Percentiles rank a stretch among this genome's conserved stretches.
Evolutionary conservation across 306 rosid species (phyloP).

Genomic region (Phaseolus lunatus): DNA sequence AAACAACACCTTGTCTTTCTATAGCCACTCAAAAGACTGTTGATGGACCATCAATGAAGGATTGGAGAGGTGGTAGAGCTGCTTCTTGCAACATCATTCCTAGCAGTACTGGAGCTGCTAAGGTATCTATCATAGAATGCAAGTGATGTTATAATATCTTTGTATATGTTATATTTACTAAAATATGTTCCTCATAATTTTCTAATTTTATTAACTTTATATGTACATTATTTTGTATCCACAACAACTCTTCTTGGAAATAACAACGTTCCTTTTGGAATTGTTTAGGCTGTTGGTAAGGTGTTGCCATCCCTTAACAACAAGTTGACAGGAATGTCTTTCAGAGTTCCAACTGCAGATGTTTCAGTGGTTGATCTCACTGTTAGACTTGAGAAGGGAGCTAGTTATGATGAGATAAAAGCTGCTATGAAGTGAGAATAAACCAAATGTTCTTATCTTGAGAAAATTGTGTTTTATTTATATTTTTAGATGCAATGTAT

Average conservation of each 20-base stretch:
- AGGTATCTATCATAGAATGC: constrained; percentile 53
- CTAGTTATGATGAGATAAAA: constrained; percentile 76
- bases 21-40: constrained; percentile 94
- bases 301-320: constrained; percentile 85
- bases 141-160: neutral
- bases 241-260: neutral
- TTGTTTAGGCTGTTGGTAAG: constrained; percentile 89
- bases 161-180: neutral
- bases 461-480: too few species aligned
- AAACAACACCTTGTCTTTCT: neutral
- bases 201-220: neutral
- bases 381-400: constrained; percentile 78
- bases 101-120: constrained; percentile 95
- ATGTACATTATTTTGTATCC: neutral
- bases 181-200: neutral
- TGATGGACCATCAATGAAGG: constrained; percentile 93
- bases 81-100: constrained; percentile 96
- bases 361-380: constrained; percentile 97
- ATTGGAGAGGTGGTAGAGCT: constrained; percentile 98
- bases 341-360: constrained; percentile 91
- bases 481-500: too few species aligned
- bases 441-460: neutral
- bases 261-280: neutral
- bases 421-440: constrained; percentile 77
- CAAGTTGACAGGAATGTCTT: constrained; percentile 91